A percentile compares a stretch with the other conserved stretches of the same genome.
These are phyloP conservation scores for Pseudocercospora eumusae DNA, from an alignment of 2,329 filamentous ascomycete genomes.

Conservation along the genomic window DNA sequence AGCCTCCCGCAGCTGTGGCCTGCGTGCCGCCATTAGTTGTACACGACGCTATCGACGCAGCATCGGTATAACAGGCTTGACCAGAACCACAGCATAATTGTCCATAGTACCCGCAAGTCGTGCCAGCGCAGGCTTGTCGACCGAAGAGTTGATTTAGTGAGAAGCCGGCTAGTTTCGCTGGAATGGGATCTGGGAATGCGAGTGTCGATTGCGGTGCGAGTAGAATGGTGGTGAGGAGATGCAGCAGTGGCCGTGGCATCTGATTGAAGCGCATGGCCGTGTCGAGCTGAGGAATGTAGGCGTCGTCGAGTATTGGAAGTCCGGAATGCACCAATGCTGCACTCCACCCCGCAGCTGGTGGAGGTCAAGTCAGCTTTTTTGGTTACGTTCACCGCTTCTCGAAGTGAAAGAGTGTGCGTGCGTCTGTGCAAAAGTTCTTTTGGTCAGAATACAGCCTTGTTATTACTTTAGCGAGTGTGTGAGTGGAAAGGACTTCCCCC, in stretches of 20 bases:
- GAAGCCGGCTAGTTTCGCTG: slow-evolving; percentile 35
- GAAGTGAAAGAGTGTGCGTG: too few species aligned
- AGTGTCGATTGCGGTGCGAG: slow-evolving; percentile 31
- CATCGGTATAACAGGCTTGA: slow-evolving; percentile 54
- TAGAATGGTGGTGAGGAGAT: slow-evolving; percentile 35
- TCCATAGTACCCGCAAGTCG: slow-evolving; percentile 54
- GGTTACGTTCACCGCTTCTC: not conserved
- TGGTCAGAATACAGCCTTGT: slow-evolving; percentile 1
- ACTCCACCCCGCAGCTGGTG: slow-evolving; percentile 7
- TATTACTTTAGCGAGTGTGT: not conserved
- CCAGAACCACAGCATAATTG: slow-evolving; percentile 53
- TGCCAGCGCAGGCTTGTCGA: slow-evolving; percentile 45
- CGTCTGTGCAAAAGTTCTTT: too few species aligned
- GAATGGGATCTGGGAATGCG: slow-evolving; percentile 35
- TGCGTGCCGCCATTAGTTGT: slow-evolving; percentile 28
- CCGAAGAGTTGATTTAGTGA: slow-evolving; percentile 40
- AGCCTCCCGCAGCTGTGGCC: slow-evolving; percentile 37
- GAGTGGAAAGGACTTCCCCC: not conserved
- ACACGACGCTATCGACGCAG: slow-evolving; percentile 53
- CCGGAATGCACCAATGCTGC: slow-evolving; percentile 14
- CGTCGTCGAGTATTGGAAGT: not conserved
- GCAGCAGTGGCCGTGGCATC: slow-evolving; percentile 31
- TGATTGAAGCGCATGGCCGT: slow-evolving; percentile 33
- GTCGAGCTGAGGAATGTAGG: slow-evolving; percentile 13
- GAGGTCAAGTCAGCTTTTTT: not conserved